Base-by-base conservation (phyloP, 306 rosid species). In the Oemleria cerasiformis region DNA sequence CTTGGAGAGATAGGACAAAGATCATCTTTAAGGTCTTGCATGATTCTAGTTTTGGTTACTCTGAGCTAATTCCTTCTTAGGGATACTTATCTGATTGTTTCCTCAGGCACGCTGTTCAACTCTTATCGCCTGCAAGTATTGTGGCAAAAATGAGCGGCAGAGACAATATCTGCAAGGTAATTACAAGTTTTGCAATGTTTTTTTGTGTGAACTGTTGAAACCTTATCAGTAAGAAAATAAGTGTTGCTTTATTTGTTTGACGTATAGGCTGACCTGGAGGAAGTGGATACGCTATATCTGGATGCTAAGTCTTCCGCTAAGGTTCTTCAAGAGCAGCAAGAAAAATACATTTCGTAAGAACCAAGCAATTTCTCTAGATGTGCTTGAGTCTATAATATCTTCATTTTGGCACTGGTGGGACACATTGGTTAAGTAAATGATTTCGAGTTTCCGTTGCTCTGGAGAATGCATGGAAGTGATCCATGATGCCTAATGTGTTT, bases 121-220 rank as follows among this genome's bases (percentile, higher is more conserved):
- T 95, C 67, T 73, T 95, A 53, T 88, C 97, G 4, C 95, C 97
- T 44, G 96, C 96, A 50, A 93, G 99, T 68, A 71, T 95, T 44
- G 85, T 95, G 62, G 90, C 97, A n/a, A 91, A 89, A 84, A 91
- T 88, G 94, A 91, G 89, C 53, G 97, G 97, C 61, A 86, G 99
- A 61, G 99, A 95, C 65, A 84, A 49, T 67, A 89, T 95, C 62
- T 79, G 91, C 96, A 91, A 88, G 99, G 99, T 95, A 82, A 54
- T 49, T 21, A 75, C 51, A 16, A 71, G 54, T 73, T 68, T 59
- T 44, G 59, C 67, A 64, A 50, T 17, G 34, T 5, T 45, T 16
- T 45, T 45, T 20, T 43, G 10, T 45, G 41, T 81, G 57, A 56
- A 16, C 65, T 67, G 65, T 63, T 65, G 47, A 67, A 53, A 19